Percentiles rank a stretch among this genome's conserved stretches.
Conservation (phyloP, 2,329 filamentous ascomycete species). For the Fusarium agapanthi region DNA sequence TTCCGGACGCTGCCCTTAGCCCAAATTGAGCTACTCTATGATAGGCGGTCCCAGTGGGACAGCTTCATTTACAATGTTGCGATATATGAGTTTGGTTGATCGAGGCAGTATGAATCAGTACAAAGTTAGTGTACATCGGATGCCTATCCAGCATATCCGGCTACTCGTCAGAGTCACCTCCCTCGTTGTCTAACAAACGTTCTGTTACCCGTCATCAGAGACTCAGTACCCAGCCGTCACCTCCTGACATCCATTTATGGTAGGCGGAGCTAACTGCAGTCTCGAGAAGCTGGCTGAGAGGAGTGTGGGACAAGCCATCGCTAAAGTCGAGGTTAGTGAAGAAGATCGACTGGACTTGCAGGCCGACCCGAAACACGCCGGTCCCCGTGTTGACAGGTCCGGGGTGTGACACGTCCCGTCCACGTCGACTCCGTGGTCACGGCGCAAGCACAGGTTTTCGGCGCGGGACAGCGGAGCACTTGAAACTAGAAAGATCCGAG, state of each 20-base stretch:
- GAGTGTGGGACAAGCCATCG: not conserved
- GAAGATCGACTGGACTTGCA: constrained; percentile 1
- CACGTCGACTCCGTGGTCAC: not conserved
- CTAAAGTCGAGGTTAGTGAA: not conserved
- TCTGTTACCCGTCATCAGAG: not conserved
- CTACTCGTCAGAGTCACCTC: not conserved
- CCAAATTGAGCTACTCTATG: not conserved
- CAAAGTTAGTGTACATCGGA: not conserved
- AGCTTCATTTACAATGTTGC: not conserved
- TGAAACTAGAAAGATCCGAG: not conserved
- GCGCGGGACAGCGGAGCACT: not conserved
- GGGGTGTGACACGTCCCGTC: constrained; percentile 4
- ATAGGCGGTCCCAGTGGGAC: not conserved
- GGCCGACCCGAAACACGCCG: constrained; percentile 19
- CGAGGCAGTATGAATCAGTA: not conserved
- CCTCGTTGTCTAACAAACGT: not conserved
- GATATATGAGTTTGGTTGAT: not conserved
- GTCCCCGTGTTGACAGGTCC: constrained; percentile 14
- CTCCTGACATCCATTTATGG: not conserved
- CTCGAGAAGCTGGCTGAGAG: constrained; percentile 11
- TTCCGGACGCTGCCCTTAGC: not conserved
- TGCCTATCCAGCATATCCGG: not conserved
- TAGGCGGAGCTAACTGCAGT: constrained; percentile 11
- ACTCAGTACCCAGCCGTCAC: not conserved
- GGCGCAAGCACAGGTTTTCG: constrained; percentile 8